These are phyloP conservation scores for Rubia balearica DNA, from an alignment of 305 asterid genomes.

Conservation along the genomic window DNA sequence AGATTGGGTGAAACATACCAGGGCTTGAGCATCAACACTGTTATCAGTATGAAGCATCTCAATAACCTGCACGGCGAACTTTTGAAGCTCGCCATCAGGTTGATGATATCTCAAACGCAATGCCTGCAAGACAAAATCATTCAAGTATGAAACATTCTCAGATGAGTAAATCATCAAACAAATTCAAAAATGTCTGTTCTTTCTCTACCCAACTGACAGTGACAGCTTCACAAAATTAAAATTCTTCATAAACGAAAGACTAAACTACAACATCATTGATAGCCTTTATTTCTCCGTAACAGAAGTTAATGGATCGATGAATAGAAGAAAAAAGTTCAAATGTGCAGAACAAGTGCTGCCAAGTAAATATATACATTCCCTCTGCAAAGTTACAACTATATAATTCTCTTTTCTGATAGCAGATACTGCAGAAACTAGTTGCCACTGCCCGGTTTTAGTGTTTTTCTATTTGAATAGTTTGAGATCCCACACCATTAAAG, in stretches of 20 bases:
- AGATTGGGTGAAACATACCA: slow-evolving; percentile 45
- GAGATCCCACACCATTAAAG: neutral
- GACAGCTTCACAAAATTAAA: neutral
- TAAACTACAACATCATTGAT: neutral
- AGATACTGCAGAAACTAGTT: neutral
- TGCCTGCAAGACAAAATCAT: slow-evolving; percentile 50
- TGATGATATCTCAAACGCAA: slow-evolving; percentile 74
- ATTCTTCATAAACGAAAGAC: neutral
- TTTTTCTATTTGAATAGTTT: neutral
- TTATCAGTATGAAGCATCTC: slow-evolving; percentile 80
- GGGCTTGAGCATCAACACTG: slow-evolving; percentile 81
- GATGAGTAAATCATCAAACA: slow-evolving; percentile 9
- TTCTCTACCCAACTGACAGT: slow-evolving; percentile 2
- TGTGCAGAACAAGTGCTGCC: neutral
- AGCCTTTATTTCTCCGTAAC: neutral
- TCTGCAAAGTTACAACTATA: neutral
- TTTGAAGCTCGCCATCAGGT: slow-evolving; percentile 89
- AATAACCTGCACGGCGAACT: slow-evolving; percentile 59
- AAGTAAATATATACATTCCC: neutral
- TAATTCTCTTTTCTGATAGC: neutral
- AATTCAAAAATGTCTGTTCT: neutral
- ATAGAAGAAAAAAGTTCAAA: neutral
- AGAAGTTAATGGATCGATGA: neutral
- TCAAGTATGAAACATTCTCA: slow-evolving; percentile 8
- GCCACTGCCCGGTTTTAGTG: neutral